These are phyloP conservation scores for Microbotryum scabiosae DNA, from an alignment of 1,284 basidiomycete genomes.

Conservation along the genomic window DNA sequence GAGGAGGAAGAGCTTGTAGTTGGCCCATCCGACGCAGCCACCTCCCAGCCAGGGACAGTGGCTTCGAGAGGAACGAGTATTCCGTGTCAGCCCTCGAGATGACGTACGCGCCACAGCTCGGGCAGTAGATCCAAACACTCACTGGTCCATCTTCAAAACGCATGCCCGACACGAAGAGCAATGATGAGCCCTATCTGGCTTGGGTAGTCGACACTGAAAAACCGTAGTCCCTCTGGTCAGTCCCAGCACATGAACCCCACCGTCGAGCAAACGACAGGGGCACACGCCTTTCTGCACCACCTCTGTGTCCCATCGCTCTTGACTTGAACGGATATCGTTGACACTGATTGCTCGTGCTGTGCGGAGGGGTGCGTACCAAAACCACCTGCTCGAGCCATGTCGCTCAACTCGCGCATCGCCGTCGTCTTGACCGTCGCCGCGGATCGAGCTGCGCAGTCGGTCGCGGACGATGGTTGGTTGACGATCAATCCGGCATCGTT, in stretches of 20 bases:
- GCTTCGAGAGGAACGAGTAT: background rate
- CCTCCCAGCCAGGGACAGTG: constrained; percentile 38
- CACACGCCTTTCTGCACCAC: constrained; percentile 17
- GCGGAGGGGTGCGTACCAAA: background rate
- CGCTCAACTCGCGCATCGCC: background rate
- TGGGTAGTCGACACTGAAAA: constrained; percentile 31
- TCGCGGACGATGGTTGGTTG: background rate
- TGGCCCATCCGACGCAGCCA: constrained; percentile 37
- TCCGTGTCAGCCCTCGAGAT: background rate
- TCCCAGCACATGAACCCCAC: background rate
- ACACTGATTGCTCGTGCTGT: background rate
- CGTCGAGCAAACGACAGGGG: background rate
- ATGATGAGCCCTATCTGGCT: constrained; percentile 38
- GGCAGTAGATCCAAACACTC: background rate
- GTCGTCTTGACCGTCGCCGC: background rate
- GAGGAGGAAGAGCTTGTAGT: constrained; percentile 41
- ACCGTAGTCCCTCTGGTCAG: background rate
- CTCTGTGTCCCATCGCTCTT: constrained; percentile 16
- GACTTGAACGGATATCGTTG: background rate
- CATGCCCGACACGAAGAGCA: constrained; percentile 35
- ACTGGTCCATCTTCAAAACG: constrained; percentile 35
- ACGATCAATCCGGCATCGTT: background rate
- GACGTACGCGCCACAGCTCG: no score
- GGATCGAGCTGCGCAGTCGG: background rate
- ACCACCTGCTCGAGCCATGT: background rate